Base-by-base conservation (phyloP, 176 grass and related monocot genomes). In the Oryza coarctata region DNA sequence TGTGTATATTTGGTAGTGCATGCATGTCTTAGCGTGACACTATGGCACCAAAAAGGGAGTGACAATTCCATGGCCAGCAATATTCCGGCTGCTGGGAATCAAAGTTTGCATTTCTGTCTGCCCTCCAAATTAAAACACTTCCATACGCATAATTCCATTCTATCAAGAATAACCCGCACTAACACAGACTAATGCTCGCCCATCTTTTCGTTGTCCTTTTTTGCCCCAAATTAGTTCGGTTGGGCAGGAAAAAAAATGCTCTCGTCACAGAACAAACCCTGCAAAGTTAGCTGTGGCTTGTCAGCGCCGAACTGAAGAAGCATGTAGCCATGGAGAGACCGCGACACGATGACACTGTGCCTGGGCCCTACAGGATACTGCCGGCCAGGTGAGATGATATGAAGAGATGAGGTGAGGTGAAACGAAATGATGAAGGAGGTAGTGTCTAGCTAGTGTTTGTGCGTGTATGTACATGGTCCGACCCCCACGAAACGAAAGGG, bases 21-120 rank as follows among this genome's bases (percentile, higher is more conserved):
- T 31, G 14, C 22, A 60, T 72, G 9, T 49, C 12, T 20, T 35
- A 40, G 50, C 68, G 11, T 43, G 43, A 71, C 57, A 71, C 49
- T 52, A 50, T 0, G 20, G 32, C 32, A 57, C 73, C 9, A 7
- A 36, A 79, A 73, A 55, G 30, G 43, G 61, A 45, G 60, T 25
- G 31, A 25, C 31, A 74, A 76, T 64, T 81, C 39, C 6, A 18
- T 12, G 34, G 87, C 70, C 63, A 85, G n/a, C 76, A 52, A 85
- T 76, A 63, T 80, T 65, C 77, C 32, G 3, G 38, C 22, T 25
- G 43, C 60, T 26, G 3, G 12, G 68, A 80, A 85, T 81, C 64
- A 2, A 22, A 12, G 65, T 60, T 76, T 55, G 71, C 82, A 75
- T 69, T 74, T 8, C 7, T 89, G 87, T 85, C 82, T 81, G 82